Percentiles rank a stretch among this genome's conserved stretches.
These are phyloP conservation scores for Phytophthora idaei DNA, from an alignment of 352 stramenopile genomes.

Conservation along the genomic window DNA sequence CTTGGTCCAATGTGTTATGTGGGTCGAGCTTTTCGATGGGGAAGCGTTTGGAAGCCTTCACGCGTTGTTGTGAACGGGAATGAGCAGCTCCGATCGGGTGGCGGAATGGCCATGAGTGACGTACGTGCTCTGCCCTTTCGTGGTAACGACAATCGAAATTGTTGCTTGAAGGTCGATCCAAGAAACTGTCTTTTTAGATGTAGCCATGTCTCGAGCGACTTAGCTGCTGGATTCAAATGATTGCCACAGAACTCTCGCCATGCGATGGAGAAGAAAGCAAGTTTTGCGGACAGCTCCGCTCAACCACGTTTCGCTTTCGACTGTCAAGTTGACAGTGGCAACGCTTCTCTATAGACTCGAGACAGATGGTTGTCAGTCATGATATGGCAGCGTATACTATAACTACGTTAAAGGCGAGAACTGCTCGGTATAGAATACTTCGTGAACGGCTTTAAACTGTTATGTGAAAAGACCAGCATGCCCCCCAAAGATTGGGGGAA, in stretches of 20 bases:
- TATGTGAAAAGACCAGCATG: background rate
- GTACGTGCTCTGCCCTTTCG: constrained; percentile 2
- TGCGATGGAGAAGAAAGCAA: background rate
- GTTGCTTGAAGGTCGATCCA: background rate
- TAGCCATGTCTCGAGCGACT: constrained; percentile 18
- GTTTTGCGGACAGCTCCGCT: background rate
- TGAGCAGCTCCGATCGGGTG: constrained; percentile 15
- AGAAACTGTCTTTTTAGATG: constrained; percentile 23
- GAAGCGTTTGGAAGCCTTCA: constrained; percentile 9
- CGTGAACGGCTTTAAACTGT: too few relatives aligned
- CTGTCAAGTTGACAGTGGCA: background rate
- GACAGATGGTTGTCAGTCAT: too few relatives aligned
- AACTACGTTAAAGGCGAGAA: background rate
- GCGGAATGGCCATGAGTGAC: constrained; percentile 13
- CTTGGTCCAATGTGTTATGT: background rate
- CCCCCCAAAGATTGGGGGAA: constrained; percentile 46
- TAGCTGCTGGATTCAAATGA: background rate
- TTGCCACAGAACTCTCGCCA: background rate
- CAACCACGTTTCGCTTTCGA: background rate
- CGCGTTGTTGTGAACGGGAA: background rate
- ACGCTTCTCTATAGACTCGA: too few relatives aligned
- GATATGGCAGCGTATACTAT: too few relatives aligned
- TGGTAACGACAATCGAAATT: constrained; percentile 9
- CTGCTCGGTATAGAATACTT: too few relatives aligned
- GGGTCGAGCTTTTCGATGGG: constrained; percentile 25